Evolutionary conservation across 116 monocot genomes (phyloP).

Genomic region (Dioscorea cayenensis): DNA sequence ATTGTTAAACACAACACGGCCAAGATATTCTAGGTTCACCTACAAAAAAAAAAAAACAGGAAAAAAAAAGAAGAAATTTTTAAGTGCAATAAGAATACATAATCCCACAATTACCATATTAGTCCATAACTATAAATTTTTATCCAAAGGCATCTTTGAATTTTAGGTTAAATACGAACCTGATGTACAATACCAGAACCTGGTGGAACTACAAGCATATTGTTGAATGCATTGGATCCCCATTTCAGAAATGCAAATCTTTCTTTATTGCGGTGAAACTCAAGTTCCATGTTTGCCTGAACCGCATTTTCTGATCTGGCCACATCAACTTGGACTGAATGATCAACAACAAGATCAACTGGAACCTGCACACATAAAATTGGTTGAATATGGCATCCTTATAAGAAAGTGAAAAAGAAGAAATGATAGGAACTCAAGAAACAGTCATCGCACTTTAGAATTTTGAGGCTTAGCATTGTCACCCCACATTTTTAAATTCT

Average conservation of each 20-base stretch:
- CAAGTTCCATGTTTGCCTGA: slow-evolving; percentile 62
- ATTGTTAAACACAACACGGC: slow-evolving; percentile 62
- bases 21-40: slow-evolving; percentile 82
- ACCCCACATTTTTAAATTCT: too few relatives aligned
- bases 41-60: neutral
- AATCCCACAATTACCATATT: neutral
- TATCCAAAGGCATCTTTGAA: neutral
- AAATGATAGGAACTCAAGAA: neutral
- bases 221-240: slow-evolving; percentile 66
- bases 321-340: slow-evolving; percentile 73
- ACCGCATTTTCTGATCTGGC: slow-evolving; percentile 71
- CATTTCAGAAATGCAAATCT: slow-evolving; percentile 73
- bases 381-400: neutral
- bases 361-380: slow-evolving; percentile 45
- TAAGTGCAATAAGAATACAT: neutral
- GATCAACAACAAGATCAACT: slow-evolving; percentile 78
- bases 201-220: slow-evolving; percentile 83
- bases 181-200: slow-evolving; percentile 86
- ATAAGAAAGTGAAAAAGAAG: neutral
- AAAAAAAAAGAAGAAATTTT: neutral
- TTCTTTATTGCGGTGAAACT: slow-evolving; percentile 67
- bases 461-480: too few relatives aligned
- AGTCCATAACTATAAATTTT: neutral
- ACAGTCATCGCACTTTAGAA: neutral
- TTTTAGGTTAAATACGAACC: slow-evolving; percentile 16